Conservation (phyloP, 768 basidiomycete genomes). For the Crassisporium funariophilum region DNA sequence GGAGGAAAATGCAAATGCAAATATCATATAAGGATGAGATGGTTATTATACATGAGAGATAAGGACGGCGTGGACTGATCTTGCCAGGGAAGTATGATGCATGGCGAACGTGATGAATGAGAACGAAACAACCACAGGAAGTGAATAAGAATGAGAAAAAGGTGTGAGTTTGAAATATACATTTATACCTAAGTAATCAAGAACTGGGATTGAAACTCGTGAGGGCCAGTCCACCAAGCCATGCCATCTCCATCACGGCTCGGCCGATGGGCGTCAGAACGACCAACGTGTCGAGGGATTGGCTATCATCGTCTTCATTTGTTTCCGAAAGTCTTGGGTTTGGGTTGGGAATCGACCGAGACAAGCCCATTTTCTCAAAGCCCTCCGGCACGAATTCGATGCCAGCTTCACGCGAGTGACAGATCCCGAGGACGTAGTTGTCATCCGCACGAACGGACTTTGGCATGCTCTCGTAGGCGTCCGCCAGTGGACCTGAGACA, state of each 20-base stretch:
- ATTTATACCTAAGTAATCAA: constrained; percentile 4
- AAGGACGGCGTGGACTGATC: not conserved
- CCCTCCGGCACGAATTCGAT: constrained; percentile 84
- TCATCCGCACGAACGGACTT: constrained; percentile 22
- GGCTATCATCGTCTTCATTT: constrained; percentile 28
- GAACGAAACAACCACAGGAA: not conserved
- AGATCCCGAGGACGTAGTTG: constrained; percentile 61
- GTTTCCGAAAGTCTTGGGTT: constrained; percentile 24
- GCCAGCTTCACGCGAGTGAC: constrained; percentile 61
- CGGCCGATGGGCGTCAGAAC: constrained; percentile 53
- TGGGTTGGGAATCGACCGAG: constrained; percentile 38
- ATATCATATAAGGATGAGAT: not conserved
- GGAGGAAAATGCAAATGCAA: not conserved
- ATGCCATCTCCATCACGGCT: constrained; percentile 59
- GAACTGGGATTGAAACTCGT: constrained; percentile 44
- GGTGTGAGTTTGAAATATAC: not conserved
- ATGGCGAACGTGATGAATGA: not conserved
- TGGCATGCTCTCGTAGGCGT: constrained; percentile 51
- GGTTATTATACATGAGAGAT: constrained; percentile 10
- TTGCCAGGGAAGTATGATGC: not conserved
- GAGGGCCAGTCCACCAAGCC: constrained; percentile 53
- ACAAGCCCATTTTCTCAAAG: constrained; percentile 73
- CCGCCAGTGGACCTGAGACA: constrained; percentile 59
- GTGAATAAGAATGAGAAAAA: not conserved
- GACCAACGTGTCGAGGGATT: constrained; percentile 42